Base-by-base conservation (phyloP, 2,329 filamentous ascomycete species). In the Cladosporium cucumerinum region DNA sequence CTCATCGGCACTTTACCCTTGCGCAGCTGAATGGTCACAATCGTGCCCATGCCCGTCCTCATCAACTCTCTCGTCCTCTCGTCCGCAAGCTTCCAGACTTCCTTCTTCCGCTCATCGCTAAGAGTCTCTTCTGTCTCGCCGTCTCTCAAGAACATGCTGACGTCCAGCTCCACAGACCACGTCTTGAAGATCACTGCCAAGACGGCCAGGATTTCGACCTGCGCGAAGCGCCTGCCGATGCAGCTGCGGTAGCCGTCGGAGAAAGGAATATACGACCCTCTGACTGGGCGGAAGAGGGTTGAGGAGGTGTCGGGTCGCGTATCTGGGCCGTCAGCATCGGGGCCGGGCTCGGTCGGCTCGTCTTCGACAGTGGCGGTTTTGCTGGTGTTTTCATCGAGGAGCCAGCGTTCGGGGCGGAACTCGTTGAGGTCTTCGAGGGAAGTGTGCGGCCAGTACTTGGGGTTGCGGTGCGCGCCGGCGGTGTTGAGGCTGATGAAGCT, bases 391-490 rank as follows among this genome's bases (percentile, higher is more conserved):
- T 67, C 54, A 60, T 80, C 74, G 25, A 76, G 64, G 16, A 91
- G 85, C 91, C 91, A 93, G 51, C 91, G 84, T 75, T 91, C 88
- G 0, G 91, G 90, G 57, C 86, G 80, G 76, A 88, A 94, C 65
- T 89, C 85, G 61, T 88, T 81, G 1, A 91, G 77, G 70, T 93
- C 89, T 58, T 85, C 75, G 34, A 76, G 73, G 0, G 75, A 73
- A 4, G 72, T 74, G 64, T 75, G 73, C 14, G 89, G 89, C 91
- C 91, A 94, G 75, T 89, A 88, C 57, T 84, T 86, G 12, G 90
- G 89, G 75, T 92, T 90, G 43, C 86, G 84, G 61, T 92, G 89
- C 2, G 82, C 80, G 6, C 82, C 82, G 5, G 86, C 78, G 0
- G 83, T 82, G 61, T 80, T 79, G 25, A 94, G 75, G 3, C 81